Conservation (phyloP, 108 stramenopile species). For the Pseudonitzschia delicatissima region DNA sequence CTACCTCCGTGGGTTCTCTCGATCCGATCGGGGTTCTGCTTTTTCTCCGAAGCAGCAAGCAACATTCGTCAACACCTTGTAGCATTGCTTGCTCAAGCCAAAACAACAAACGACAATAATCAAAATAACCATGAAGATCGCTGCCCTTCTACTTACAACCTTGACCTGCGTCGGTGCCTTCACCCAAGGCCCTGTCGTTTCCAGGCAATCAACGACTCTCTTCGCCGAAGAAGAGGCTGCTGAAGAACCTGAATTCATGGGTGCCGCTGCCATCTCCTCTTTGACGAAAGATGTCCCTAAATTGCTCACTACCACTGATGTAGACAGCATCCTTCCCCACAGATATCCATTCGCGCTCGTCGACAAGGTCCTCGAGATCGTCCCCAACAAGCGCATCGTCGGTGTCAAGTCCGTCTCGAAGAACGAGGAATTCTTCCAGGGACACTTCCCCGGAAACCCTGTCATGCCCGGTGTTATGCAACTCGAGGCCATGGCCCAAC, state of each 20-base stretch:
- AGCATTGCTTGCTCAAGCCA: too few species aligned
- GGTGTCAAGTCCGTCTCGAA: constrained; percentile 94
- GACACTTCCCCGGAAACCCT: constrained; percentile 96
- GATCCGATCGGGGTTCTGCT: too few species aligned
- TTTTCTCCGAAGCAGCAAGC: too few species aligned
- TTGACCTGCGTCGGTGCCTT: constrained; percentile 50
- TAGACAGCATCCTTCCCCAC: constrained; percentile 91
- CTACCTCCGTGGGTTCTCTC: too few species aligned
- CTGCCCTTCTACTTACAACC: constrained; percentile 38
- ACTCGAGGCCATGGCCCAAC: constrained; percentile 97
- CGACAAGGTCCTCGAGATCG: constrained; percentile 92
- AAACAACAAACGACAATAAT: neutral
- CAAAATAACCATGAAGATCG: constrained; percentile 49
- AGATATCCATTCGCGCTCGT: constrained; percentile 90
- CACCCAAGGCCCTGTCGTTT: constrained; percentile 12
- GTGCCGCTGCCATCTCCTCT: constrained; percentile 65
- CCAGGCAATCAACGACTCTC: constrained; percentile 20
- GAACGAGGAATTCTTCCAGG: constrained; percentile 97
- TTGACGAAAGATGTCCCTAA: constrained; percentile 67
- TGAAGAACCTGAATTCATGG: constrained; percentile 17
- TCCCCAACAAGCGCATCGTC: constrained; percentile 89
- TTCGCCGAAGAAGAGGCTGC: constrained; percentile 24
- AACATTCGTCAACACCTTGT: too few species aligned
- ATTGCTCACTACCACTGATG: constrained; percentile 84
- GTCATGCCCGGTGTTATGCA: constrained; percentile 98